Evolutionary conservation across 768 basidiomycete genomes (phyloP), one percentile per base, ranked within the genome.

Genomic region (Pluteus cervinus): DNA sequence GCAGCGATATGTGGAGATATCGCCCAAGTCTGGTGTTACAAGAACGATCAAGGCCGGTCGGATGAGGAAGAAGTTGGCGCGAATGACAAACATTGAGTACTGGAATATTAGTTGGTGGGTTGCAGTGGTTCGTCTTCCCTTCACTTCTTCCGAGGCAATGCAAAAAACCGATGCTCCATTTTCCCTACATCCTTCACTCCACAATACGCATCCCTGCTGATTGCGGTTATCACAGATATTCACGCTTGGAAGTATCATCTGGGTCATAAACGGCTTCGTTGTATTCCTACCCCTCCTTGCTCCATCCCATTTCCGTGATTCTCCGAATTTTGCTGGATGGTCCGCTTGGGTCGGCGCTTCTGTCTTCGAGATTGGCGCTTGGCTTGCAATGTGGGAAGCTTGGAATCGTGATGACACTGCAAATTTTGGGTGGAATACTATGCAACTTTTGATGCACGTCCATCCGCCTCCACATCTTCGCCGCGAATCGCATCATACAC

Each of bases 251-350:
- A 67, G 62, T 33, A 53, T 66, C 7, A 62, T 70, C 5, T 71
- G 76, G 76, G 70, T 76, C 9, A 54, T 75, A 33, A 79, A 80
- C 47, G 76, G 75, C 9, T 76, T 76, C 45, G 48, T 68, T 29
- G 62, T 67, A 4, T 76, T 73, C 50, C 63, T 76, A 4, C 76
- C 76, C 0, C 60, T 71, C 36, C 45, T 65, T 22, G 44, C 54
- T 43, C 41, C 54, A 49, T 40, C 41, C 7, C 46, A 57, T 21
- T 50, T 58, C 21, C 28, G 53, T 33, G 50, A 54, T 34, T 52
- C 54, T 2, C 54, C 52, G 1, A 56, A 66, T 5, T 63, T 48
- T 32, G 40, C 60, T 2, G 68, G 71, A 7, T 72, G 70, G 53
- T 62, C 67, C 2, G 76, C 73, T 0, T 80, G 73, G 51, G 42